A percentile compares a stretch with the other conserved stretches of the same genome.
phyloP scores from a whole-genome alignment of 2,329 filamentous ascomycete species.

The Rhynchosporium agropyri region DNA sequence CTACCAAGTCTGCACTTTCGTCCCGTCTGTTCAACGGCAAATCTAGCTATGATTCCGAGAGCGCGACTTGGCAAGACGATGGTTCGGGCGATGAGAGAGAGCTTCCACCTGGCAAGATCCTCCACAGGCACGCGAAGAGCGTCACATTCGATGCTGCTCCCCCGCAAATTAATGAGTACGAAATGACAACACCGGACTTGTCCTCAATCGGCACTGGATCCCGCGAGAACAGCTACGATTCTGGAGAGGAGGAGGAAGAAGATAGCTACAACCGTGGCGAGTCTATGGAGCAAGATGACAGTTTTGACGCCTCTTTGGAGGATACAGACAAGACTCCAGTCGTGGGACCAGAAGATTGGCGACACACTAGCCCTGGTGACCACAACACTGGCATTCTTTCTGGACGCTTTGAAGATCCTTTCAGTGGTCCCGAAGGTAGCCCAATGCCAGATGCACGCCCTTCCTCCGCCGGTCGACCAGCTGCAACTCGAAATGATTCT shows the following conservation, averaged over 20 bases:
- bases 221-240: slow-evolving; percentile 90
- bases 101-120: slow-evolving; percentile 64
- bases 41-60: slow-evolving; percentile 67
- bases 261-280: slow-evolving; percentile 57
- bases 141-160: slow-evolving; percentile 95
- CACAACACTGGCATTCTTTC: slow-evolving; percentile 35
- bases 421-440: slow-evolving; percentile 63
- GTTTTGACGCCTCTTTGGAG: slow-evolving; percentile 93
- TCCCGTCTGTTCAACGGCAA: slow-evolving; percentile 63
- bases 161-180: slow-evolving; percentile 95
- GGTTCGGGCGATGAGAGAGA: slow-evolving; percentile 62
- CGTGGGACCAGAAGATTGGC: slow-evolving; percentile 96
- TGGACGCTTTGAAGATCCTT: slow-evolving; percentile 60
- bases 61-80: slow-evolving; percentile 67
- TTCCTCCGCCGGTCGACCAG: slow-evolving; percentile 49
- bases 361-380: slow-evolving; percentile 63
- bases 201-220: slow-evolving; percentile 89
- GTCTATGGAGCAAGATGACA: slow-evolving; percentile 69
- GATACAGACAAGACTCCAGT: slow-evolving; percentile 97
- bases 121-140: slow-evolving; percentile 89
- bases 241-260: slow-evolving; percentile 74
- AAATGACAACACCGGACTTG: slow-evolving; percentile 96
- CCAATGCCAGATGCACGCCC: slow-evolving; percentile 59
- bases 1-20: slow-evolving; percentile 87
- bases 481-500: slow-evolving; percentile 69